Percentiles rank a stretch among this genome's conserved stretches.
These are phyloP conservation scores for Diaporthe batatas DNA, from an alignment of 2,329 filamentous ascomycete genomes.

Conservation along the genomic window DNA sequence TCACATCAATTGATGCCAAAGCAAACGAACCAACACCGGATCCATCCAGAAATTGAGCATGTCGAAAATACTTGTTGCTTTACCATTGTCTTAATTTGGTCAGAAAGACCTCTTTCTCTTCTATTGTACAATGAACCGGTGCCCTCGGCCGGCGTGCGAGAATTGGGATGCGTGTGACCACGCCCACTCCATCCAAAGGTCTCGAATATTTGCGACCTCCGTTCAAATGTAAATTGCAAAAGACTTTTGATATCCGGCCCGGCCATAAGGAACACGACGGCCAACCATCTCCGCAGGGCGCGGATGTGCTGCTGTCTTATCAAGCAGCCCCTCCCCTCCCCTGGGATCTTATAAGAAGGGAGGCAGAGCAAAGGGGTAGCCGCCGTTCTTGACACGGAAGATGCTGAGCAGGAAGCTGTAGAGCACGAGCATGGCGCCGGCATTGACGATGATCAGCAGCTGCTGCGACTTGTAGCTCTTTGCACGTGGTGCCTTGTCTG, in stretches of 20 bases:
- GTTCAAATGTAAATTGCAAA: neutral
- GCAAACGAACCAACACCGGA: neutral
- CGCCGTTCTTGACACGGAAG: conserved; percentile 94
- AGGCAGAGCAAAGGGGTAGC: conserved; percentile 94
- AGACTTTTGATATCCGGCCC: conserved; percentile 3
- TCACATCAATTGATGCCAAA: neutral
- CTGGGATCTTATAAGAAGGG: conserved; percentile 74
- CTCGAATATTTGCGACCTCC: neutral
- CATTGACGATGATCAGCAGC: conserved; percentile 85
- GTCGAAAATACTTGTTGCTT: neutral
- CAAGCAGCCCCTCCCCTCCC: neutral
- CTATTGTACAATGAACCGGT: conserved; percentile 9
- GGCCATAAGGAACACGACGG: neutral
- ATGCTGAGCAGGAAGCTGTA: conserved; percentile 96
- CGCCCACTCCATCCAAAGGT: neutral
- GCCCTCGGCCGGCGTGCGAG: neutral
- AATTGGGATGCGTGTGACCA: no score
- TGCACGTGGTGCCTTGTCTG: conserved; percentile 92
- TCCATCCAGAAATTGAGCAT: neutral
- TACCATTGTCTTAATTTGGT: neutral
- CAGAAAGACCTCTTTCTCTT: neutral
- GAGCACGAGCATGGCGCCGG: conserved; percentile 79
- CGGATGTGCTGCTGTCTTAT: neutral
- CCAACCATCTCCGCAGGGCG: neutral
- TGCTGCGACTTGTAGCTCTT: conserved; percentile 82